phyloP scores from a whole-genome alignment of 2,329 filamentous ascomycete genomes.

The Neofusicoccum kwambonambiense region DNA sequence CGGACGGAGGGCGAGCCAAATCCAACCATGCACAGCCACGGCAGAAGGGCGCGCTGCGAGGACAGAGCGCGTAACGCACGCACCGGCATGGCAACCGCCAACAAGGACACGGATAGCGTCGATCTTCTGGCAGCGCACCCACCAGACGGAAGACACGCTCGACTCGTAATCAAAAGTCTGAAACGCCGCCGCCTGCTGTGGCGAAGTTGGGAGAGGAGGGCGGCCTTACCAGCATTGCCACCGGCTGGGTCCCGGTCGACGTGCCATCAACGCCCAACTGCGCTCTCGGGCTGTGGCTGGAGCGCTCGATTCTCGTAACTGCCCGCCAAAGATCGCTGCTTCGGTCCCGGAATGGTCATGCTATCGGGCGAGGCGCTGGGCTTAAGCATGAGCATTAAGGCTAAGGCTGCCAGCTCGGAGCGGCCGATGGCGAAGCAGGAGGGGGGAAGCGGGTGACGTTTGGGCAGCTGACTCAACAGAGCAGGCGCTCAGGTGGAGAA shows the following conservation, averaged over 20 bases:
- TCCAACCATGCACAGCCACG: not conserved
- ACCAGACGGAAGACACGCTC: too few species aligned
- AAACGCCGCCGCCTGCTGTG: too few species aligned
- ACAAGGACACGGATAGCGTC: not conserved
- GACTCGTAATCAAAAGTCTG: too few species aligned
- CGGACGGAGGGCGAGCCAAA: not conserved
- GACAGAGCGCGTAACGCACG: not conserved
- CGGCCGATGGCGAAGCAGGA: not conserved
- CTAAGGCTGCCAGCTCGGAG: not conserved
- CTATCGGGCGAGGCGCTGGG: not conserved
- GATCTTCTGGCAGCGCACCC: not conserved
- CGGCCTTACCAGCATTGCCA: too few species aligned
- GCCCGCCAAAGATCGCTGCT: not conserved
- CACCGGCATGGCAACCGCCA: not conserved
- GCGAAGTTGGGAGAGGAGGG: too few species aligned
- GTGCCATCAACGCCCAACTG: too few species aligned
- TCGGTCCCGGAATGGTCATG: not conserved
- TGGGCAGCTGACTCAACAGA: not conserved
- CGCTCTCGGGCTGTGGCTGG: too few species aligned
- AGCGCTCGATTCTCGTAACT: not conserved
- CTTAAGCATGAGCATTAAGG: not conserved
- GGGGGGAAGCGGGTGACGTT: not conserved
- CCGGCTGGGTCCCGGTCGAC: too few species aligned
- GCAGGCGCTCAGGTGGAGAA: not conserved
- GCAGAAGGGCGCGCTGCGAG: not conserved